Evolutionary conservation across 202 grass and related monocot genomes (phyloP).

Genomic region (Miscanthus sacchariflorus): DNA sequence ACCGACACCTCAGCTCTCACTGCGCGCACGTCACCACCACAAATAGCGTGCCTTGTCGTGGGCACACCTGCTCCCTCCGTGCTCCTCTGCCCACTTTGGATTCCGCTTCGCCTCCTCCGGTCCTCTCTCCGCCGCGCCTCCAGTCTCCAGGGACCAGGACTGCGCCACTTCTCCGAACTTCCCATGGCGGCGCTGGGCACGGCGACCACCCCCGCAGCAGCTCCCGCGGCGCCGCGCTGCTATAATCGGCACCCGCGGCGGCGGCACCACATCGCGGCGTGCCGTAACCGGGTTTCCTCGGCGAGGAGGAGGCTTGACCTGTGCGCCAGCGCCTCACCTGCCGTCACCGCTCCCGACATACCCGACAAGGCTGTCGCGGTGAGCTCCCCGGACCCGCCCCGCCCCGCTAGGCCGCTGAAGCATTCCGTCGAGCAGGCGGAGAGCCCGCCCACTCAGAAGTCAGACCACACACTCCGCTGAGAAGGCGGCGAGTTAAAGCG

Average conservation of each 20-base stretch:
- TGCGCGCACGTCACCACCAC: not conserved
- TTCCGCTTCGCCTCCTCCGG: not conserved
- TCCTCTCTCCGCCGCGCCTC: not conserved
- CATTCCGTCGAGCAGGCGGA: constrained; percentile 15
- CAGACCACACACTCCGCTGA: not conserved
- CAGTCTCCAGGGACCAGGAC: not conserved
- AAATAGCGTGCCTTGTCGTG: not conserved
- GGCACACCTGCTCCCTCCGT: not conserved
- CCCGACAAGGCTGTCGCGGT: constrained; percentile 18
- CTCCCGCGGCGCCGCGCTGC: not conserved
- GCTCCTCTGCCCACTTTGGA: not conserved
- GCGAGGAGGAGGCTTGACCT: not conserved
- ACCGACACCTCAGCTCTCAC: too few relatives aligned
- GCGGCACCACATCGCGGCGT: not conserved
- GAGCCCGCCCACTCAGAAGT: not conserved
- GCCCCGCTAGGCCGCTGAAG: not conserved
- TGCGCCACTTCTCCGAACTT: not conserved
- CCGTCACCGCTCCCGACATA: not conserved
- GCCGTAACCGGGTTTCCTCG: not conserved
- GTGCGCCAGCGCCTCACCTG: constrained; percentile 13
- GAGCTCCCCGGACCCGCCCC: not conserved
- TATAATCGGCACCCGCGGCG: not conserved
- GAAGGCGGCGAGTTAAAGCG: not conserved
- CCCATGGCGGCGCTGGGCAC: constrained; percentile 30
- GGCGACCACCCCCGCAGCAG: not conserved